Conservation (phyloP, 2,329 filamentous ascomycete genomes). For the Ascochyta pisi region DNA sequence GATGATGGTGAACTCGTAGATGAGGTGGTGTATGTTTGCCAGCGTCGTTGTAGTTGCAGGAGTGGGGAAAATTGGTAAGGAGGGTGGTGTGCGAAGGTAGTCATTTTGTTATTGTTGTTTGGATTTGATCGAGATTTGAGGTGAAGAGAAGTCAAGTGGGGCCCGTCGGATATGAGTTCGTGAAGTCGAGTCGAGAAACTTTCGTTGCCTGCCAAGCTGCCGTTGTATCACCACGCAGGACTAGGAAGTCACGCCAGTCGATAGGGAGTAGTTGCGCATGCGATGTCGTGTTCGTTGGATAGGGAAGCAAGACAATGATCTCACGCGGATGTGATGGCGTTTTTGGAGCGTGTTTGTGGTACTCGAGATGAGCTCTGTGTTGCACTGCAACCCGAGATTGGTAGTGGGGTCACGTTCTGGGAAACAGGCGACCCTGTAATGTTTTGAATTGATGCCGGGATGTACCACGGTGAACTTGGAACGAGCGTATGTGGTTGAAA, state of each 20-base stretch:
- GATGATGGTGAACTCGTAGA: background rate
- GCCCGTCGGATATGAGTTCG: slow-evolving; percentile 7
- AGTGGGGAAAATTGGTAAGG: background rate
- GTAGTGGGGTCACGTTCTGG: slow-evolving; percentile 20
- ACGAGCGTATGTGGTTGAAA: slow-evolving; percentile 6
- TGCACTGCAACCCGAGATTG: slow-evolving; percentile 27
- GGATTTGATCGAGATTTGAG: background rate
- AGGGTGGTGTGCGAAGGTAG: background rate
- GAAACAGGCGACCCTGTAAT: slow-evolving; percentile 15
- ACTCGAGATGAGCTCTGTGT: slow-evolving; percentile 20
- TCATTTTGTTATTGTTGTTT: background rate
- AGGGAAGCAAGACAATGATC: background rate
- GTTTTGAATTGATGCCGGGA: slow-evolving; percentile 19
- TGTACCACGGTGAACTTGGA: slow-evolving; percentile 4
- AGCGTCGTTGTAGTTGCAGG: background rate
- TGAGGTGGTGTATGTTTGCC: background rate
- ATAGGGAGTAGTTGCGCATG: background rate
- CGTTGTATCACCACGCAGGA: slow-evolving; percentile 10
- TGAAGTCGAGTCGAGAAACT: slow-evolving; percentile 4
- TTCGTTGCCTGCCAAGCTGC: slow-evolving; percentile 8
- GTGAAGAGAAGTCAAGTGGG: slow-evolving; percentile 12
- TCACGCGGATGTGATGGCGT: slow-evolving; percentile 4
- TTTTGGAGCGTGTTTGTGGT: slow-evolving; percentile 14
- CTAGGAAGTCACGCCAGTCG: slow-evolving; percentile 1
- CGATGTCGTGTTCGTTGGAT: slow-evolving; percentile 9